Evolutionary conservation across 179 eudicot species (phyloP), one percentile per base, ranked within the genome.

Genomic region (Vitellaria paradoxa): DNA sequence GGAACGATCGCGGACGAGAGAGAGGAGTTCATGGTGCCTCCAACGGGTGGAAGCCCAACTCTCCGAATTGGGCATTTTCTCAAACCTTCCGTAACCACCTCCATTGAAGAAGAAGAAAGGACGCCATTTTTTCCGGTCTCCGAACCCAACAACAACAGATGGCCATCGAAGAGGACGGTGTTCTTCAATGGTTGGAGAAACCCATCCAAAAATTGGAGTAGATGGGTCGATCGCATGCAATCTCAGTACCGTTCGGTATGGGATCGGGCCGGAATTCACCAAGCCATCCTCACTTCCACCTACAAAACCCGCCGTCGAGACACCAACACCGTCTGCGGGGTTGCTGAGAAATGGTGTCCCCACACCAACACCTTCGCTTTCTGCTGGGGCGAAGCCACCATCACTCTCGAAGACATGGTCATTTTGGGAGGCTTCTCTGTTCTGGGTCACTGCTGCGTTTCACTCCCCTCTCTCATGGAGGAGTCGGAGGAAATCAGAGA

Each of bases 311-410:
- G 17, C 8, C n/a, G n/a, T n/a, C 49, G 46, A 40, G 13, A 79
- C 1, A 46, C 65, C 0, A 67, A 79, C 1, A 18, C 81, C 23
- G 37, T 85, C 9, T 13, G 78, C 7, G 79, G 47, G 26, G 4
- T 84, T 21, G 79, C 69, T 49, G 79, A 83, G 78, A 85, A 11
- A n/a, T 85, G 90, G 90, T 81, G 86, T 64, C 64, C 79, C 3
- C 73, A 77, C 9, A 87, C 85, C 2, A 85, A 85, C 9, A 78
- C 87, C 0, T 85, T 85, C 40, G 70, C 84, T 3, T 87, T 89
- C 59, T 84, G 85, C 4, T 89, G 88, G 88, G 89, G 89, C 5
- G 82, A 79, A 78, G 86, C 82, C 14, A 86, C 84, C 0, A 26
- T 77, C 59, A 68, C 81, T 62, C 78, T 81, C 20, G 82, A 63